phyloP scores from a whole-genome alignment of 2,329 filamentous ascomycete genomes.

The Cercospora sp. region DNA sequence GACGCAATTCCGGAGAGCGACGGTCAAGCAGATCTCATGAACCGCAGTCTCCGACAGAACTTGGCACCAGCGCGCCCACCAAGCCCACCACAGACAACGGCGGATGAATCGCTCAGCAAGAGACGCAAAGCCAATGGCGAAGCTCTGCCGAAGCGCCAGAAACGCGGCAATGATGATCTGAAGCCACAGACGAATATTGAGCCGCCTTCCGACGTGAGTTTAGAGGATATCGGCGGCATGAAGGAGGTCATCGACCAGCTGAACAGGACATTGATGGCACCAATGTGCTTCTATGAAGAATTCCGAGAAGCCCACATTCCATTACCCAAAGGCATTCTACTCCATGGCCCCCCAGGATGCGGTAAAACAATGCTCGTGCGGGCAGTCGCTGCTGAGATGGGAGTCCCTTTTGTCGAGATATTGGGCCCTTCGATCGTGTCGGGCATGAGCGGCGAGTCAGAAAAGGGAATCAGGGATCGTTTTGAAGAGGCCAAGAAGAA shows the following conservation, averaged over 20 bases:
- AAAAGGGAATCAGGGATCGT: constrained; percentile 79
- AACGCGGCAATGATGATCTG: constrained; percentile 34
- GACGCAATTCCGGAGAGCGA: constrained; percentile 35
- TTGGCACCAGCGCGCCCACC: constrained; percentile 21
- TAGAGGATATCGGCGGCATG: constrained; percentile 75
- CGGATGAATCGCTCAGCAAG: constrained; percentile 46
- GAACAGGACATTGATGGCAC: constrained; percentile 69
- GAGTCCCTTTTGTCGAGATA: constrained; percentile 77
- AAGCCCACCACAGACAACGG: constrained; percentile 20
- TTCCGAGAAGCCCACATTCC: constrained; percentile 67
- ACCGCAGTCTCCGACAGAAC: constrained; percentile 52
- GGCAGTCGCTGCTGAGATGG: constrained; percentile 72
- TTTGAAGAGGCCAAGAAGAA: constrained; percentile 85
- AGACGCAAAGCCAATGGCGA: constrained; percentile 63
- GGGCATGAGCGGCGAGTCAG: constrained; percentile 85
- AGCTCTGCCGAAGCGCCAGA: constrained; percentile 65
- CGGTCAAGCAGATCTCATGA: constrained; percentile 55
- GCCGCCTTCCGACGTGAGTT: constrained; percentile 65
- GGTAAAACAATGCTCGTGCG: constrained; percentile 84
- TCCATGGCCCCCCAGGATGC: constrained; percentile 82
- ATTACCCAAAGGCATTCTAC: constrained; percentile 70
- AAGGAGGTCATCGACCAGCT: constrained; percentile 69
- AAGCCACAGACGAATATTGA: constrained; percentile 49
- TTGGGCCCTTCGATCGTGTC: constrained; percentile 78
- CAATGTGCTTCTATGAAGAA: constrained; percentile 66